These are phyloP conservation scores for Cystobasidiaceae sp. DNA, from an alignment of 1,284 basidiomycete species.

Conservation along the genomic window DNA sequence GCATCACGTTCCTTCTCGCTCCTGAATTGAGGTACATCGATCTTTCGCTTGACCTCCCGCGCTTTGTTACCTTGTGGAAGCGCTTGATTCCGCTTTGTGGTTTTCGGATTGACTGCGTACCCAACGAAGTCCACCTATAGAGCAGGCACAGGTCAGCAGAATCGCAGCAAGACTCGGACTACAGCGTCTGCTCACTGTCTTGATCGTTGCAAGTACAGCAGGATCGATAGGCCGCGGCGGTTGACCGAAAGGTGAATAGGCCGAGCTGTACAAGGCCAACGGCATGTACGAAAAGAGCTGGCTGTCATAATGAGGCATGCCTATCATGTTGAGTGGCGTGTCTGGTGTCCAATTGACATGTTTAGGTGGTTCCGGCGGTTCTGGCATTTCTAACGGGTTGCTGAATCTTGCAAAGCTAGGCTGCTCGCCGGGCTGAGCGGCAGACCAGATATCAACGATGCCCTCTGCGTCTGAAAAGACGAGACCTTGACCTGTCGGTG, in stretches of 20 bases:
- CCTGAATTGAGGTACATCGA: constrained; percentile 63
- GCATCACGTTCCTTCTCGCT: constrained; percentile 64
- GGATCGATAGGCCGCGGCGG: constrained; percentile 71
- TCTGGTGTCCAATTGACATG: constrained; percentile 71
- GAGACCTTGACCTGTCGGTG: constrained; percentile 80
- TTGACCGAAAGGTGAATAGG: constrained; percentile 55
- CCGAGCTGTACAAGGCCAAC: constrained; percentile 50
- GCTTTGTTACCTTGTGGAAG: constrained; percentile 46
- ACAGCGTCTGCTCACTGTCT: constrained; percentile 48
- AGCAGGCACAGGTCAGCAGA: neutral
- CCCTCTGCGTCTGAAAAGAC: constrained; percentile 90
- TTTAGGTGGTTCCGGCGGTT: constrained; percentile 63
- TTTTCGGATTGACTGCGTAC: constrained; percentile 59
- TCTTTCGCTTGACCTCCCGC: constrained; percentile 46
- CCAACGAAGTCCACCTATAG: constrained; percentile 72
- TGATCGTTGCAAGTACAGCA: constrained; percentile 66
- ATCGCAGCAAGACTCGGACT: neutral
- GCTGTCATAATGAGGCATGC: constrained; percentile 78
- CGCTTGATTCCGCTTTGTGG: constrained; percentile 37
- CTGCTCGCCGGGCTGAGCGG: constrained; percentile 60
- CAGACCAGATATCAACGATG: constrained; percentile 74
- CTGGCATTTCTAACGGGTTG: constrained; percentile 79
- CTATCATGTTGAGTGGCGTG: constrained; percentile 81
- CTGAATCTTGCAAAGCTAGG: constrained; percentile 58
- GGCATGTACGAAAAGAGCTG: constrained; percentile 72